Percentiles rank a stretch among this genome's conserved stretches.
Conservation (phyloP, 2,329 filamentous ascomycete genomes). For the Botryosphaeria dothidea region DNA sequence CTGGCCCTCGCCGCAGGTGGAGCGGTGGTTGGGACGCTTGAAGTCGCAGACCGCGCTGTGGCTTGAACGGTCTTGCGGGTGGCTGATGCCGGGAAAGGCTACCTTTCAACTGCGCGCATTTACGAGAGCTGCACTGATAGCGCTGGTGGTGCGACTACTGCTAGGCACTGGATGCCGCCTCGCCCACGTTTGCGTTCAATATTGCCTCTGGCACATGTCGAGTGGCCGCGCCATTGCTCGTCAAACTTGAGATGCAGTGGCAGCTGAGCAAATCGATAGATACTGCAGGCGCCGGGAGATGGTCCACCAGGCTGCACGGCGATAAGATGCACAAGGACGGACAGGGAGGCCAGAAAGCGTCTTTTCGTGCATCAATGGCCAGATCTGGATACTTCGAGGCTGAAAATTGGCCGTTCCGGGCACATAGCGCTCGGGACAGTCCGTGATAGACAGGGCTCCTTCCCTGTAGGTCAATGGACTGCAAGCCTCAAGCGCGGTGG, state of each 20-base stretch:
- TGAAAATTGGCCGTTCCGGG: neutral
- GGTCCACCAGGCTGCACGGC: neutral
- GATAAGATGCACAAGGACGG: neutral
- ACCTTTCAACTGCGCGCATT: neutral
- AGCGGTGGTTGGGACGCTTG: neutral
- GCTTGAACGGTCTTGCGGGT: neutral
- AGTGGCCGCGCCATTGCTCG: neutral
- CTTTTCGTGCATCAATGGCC: constrained; percentile 7
- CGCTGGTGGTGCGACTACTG: neutral
- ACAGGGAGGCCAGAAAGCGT: neutral
- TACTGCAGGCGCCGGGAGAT: constrained; percentile 11
- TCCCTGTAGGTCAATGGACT: neutral
- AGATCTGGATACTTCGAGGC: neutral
- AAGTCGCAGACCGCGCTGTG: neutral
- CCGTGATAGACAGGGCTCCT: neutral
- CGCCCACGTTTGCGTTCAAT: neutral
- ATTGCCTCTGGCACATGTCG: constrained; percentile 1
- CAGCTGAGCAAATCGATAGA: constrained; percentile 15
- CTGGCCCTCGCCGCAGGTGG: neutral
- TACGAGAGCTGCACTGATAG: neutral
- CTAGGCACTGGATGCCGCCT: neutral
- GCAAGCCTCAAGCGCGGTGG: constrained; percentile 1
- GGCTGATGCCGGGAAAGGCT: neutral
- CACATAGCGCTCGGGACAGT: neutral
- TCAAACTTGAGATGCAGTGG: constrained; percentile 9